Conservation (phyloP, 2,329 filamentous ascomycete species). For the Scedosporium apiospermum region DNA sequence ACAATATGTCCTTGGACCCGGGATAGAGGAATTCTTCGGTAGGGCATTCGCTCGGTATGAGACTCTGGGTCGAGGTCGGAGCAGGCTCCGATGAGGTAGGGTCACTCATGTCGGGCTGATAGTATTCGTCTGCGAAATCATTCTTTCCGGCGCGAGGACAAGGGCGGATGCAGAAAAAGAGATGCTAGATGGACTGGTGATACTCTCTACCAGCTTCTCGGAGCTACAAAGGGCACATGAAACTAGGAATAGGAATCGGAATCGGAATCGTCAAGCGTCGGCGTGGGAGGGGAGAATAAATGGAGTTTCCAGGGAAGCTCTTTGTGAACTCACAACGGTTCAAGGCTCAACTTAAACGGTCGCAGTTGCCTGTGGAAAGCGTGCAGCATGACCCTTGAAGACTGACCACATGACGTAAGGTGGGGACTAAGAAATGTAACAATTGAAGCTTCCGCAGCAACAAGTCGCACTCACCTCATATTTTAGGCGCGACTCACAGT, state of each 20-base stretch:
- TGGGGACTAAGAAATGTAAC: not conserved
- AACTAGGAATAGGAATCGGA: too few species aligned
- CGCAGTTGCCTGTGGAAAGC: not conserved
- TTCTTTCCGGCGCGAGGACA: not conserved
- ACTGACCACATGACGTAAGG: not conserved
- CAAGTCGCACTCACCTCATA: too few species aligned
- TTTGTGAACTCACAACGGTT: too few species aligned
- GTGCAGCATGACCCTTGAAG: not conserved
- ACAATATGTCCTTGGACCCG: constrained; percentile 10
- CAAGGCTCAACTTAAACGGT: too few species aligned
- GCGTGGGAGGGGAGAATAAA: too few species aligned
- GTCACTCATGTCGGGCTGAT: not conserved
- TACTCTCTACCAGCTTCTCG: too few species aligned
- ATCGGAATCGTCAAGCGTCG: too few species aligned
- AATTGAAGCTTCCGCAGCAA: not conserved
- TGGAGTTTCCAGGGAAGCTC: too few species aligned
- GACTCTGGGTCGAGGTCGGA: not conserved
- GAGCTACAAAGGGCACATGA: too few species aligned
- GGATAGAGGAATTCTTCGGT: constrained; percentile 11
- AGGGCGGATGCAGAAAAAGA: not conserved
- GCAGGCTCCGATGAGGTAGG: not conserved
- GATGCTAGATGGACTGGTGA: too few species aligned
- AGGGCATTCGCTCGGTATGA: constrained; percentile 7
- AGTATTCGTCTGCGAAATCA: not conserved
- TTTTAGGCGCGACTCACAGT: too few species aligned